Base-by-base conservation (phyloP, 192 early-diverging fungal species). In the Coemansia javaensis region DNA sequence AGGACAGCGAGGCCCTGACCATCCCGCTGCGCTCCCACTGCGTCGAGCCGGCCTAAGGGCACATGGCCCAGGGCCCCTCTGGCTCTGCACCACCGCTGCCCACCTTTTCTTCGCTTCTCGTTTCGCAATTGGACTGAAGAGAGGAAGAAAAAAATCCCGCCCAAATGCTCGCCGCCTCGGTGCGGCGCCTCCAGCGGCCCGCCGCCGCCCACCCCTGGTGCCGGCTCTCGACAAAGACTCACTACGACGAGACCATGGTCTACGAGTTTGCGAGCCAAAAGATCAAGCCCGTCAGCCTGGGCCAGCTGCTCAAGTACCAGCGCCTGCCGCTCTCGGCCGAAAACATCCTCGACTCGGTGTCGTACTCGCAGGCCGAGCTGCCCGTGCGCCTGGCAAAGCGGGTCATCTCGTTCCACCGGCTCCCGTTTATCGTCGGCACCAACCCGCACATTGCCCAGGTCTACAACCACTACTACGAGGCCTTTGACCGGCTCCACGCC, bases 361-460 rank as follows among this genome's bases (percentile, higher is more conserved):
- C 63, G 10, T 90, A 84, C 71, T 79, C 82, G 8, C 80, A 82
- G 33, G 78, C 75, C 1, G 92, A 96, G 67, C 75, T 98, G 17
- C 93, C 93, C 0, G 89, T 90, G 43, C 82, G 95, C 7, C 70
- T 98, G 50, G 93, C 92, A 21, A 70, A 87, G 50, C 85, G 92
- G 5, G 90, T 94, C 9, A 66, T 78, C 5, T 89, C 86, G 6
- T 83, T 96, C 40, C 89, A 96, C 65, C 86, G 81, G 36, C 76
- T 95, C 27, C 93, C 92, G 0, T 96, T 93, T 59, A 98, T 98
- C 40, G 92, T 98, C 27, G 95, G 91, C 45, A 90, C 90, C 37
- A 98, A 98, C 64, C 95, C 95, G 2, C 81, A 90, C 54, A 93
- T 98, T 43, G 77, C 84, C 32, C 71, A 75, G 31, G 82, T 94